Conservation (phyloP, 2,329 filamentous ascomycete species). For the Didymella arachidicola region DNA sequence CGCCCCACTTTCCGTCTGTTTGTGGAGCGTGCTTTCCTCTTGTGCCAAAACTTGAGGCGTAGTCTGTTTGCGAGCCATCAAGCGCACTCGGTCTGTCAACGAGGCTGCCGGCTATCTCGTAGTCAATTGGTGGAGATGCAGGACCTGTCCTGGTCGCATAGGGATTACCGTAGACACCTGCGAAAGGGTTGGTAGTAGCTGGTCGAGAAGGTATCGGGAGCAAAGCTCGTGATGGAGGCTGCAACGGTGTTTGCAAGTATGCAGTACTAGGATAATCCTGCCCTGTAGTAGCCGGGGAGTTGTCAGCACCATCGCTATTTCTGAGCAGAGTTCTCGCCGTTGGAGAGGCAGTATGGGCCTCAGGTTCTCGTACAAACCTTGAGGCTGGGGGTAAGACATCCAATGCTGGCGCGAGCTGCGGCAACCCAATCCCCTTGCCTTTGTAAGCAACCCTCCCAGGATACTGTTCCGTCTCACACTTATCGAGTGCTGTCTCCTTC, state of each 20-base stretch:
- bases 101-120: slow-evolving; percentile 1
- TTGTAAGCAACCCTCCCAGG: not conserved
- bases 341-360: not conserved
- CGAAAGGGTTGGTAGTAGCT: slow-evolving; percentile 7
- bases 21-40: not conserved
- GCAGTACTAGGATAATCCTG: not conserved
- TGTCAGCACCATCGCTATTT: not conserved
- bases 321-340: not conserved
- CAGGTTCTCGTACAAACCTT: not conserved
- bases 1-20: slow-evolving; percentile 4
- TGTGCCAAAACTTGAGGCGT: not conserved
- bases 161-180: slow-evolving; percentile 7
- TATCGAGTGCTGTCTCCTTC: not conserved
- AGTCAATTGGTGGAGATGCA: not conserved
- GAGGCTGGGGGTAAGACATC: slow-evolving; percentile 6
- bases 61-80: not conserved
- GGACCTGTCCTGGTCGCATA: not conserved
- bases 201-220: not conserved
- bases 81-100: slow-evolving; percentile 8
- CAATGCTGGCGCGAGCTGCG: not conserved
- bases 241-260: not conserved
- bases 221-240: not conserved
- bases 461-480: not conserved
- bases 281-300: not conserved
- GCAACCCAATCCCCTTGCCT: slow-evolving; percentile 4